phyloP scores from a whole-genome alignment of 768 basidiomycete species.

The Hortiboletus flavorubellus region DNA sequence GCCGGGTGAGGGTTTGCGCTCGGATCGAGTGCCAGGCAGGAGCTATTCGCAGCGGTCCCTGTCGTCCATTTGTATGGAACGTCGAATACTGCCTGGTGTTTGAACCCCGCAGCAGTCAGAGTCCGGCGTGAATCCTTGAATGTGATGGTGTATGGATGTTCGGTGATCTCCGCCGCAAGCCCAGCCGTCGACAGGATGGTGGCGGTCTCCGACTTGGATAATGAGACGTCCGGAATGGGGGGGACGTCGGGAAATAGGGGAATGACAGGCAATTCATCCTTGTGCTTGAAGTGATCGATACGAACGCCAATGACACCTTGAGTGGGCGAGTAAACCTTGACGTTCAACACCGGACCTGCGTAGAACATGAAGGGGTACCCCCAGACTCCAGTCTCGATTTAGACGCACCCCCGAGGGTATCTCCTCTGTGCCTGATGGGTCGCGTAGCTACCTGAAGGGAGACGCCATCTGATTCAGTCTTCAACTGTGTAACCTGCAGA shows the following conservation, averaged over 20 bases:
- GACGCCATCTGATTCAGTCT: conserved; percentile 44
- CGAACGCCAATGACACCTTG: conserved; percentile 55
- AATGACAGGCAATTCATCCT: conserved; percentile 45
- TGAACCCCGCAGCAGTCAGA: conserved; percentile 41
- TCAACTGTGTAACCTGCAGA: conserved; percentile 55
- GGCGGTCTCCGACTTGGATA: conserved; percentile 26
- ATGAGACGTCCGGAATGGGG: conserved; percentile 41
- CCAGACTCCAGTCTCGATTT: neutral
- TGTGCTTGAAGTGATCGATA: conserved; percentile 51
- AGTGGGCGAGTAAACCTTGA: conserved; percentile 53
- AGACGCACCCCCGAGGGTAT: conserved; percentile 53
- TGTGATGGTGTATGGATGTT: conserved; percentile 59
- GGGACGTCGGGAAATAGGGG: conserved; percentile 61
- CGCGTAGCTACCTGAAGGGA: conserved; percentile 59
- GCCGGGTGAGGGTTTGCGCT: conserved; percentile 54
- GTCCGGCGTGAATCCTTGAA: conserved; percentile 44
- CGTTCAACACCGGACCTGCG: conserved; percentile 19
- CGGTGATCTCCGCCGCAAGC: conserved; percentile 49
- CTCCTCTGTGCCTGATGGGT: conserved; percentile 59
- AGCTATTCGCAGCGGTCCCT: conserved; percentile 49
- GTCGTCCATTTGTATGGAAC: conserved; percentile 55
- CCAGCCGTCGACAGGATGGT: conserved; percentile 44
- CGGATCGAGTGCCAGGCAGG: conserved; percentile 54
- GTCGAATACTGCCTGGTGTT: conserved; percentile 54
- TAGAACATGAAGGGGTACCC: neutral